These are phyloP conservation scores for Lenzites betulinus DNA, from an alignment of 768 basidiomycete genomes.

Conservation along the genomic window DNA sequence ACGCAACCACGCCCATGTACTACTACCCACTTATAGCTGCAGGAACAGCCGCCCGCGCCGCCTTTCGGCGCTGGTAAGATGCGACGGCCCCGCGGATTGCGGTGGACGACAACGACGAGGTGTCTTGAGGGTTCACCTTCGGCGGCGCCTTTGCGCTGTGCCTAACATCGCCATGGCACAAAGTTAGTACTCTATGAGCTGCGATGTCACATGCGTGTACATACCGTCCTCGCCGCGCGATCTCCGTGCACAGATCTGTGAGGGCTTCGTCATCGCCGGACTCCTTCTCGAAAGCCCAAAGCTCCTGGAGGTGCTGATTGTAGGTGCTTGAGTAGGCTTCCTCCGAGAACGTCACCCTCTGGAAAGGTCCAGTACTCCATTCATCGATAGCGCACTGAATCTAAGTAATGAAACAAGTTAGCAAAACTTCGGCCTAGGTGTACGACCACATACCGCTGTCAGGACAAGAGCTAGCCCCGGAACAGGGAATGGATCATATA, in stretches of 20 bases:
- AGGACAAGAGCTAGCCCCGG: constrained; percentile 1
- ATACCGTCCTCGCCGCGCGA: background rate
- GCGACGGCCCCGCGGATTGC: background rate
- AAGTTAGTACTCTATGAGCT: background rate
- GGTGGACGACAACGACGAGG: background rate
- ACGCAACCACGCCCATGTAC: background rate
- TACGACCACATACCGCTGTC: background rate
- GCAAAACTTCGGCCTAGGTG: background rate
- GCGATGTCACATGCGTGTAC: background rate
- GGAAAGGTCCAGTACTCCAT: background rate
- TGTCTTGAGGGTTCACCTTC: background rate
- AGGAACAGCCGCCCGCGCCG: background rate
- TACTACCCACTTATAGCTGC: no score
- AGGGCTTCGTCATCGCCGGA: background rate
- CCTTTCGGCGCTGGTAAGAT: background rate
- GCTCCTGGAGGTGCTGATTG: background rate
- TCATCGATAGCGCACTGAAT: constrained; percentile 5
- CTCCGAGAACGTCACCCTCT: background rate
- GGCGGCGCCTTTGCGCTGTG: background rate
- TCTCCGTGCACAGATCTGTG: background rate
- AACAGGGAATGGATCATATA: constrained; percentile 1
- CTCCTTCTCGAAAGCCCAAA: background rate
- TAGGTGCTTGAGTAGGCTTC: background rate
- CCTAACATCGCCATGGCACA: background rate
- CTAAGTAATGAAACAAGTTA: background rate